A percentile compares a stretch with the other conserved stretches of the same genome.
Evolutionary conservation across 768 basidiomycete species (phyloP).

Genomic region (Lactarius evosmus): DNA sequence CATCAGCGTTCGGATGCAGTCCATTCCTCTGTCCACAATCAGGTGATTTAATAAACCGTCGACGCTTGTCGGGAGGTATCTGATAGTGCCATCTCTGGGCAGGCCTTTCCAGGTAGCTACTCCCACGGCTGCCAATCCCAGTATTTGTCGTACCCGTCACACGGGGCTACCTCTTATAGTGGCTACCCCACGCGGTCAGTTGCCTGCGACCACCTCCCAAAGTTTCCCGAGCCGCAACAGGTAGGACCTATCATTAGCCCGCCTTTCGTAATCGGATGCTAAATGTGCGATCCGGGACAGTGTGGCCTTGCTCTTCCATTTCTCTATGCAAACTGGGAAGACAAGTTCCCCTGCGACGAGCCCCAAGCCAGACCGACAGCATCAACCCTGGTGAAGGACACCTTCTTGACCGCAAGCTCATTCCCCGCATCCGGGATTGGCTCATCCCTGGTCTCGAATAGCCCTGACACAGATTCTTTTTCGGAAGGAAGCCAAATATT

Average conservation of each 20-base stretch:
- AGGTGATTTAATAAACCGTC: neutral
- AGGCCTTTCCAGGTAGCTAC: neutral
- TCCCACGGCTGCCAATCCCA: neutral
- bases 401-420: neutral
- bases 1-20: too few relatives aligned
- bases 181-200: neutral
- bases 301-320: neutral
- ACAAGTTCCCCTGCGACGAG: neutral
- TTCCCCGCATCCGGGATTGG: neutral
- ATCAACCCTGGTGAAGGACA: neutral
- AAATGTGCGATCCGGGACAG: neutral
- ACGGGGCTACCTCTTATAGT: neutral
- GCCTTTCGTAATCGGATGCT: neutral
- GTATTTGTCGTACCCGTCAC: neutral
- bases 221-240: neutral
- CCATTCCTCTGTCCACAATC: neutral
- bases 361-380: neutral
- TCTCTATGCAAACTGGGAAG: neutral
- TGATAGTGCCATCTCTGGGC: neutral
- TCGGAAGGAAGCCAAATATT: neutral
- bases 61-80: neutral
- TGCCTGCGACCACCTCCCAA: neutral
- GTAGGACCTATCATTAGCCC: neutral
- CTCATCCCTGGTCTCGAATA: neutral
- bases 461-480: neutral